These are phyloP conservation scores for Globisporangium nunn DNA, from an alignment of 352 stramenopile species.

Conservation along the genomic window DNA sequence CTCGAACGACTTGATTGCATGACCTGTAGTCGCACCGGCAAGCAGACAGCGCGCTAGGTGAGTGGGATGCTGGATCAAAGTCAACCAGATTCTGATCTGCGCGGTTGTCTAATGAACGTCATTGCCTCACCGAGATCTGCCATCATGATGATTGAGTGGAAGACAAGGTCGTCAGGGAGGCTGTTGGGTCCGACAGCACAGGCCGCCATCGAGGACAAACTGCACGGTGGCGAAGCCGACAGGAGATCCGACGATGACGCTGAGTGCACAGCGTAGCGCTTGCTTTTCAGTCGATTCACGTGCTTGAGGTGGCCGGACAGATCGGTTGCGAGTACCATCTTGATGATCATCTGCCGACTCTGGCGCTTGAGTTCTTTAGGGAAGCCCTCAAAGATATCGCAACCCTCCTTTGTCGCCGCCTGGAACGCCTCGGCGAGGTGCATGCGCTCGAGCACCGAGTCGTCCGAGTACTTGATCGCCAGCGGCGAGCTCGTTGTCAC, in stretches of 20 bases:
- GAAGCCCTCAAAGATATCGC: slow-evolving; percentile 65
- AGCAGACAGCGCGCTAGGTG: not conserved
- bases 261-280: slow-evolving; percentile 39
- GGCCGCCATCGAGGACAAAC: not conserved
- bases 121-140: slow-evolving; percentile 33
- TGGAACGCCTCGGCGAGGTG: slow-evolving; percentile 68
- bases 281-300: slow-evolving; percentile 73
- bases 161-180: slow-evolving; percentile 41
- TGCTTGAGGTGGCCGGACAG: slow-evolving; percentile 70
- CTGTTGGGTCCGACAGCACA: not conserved
- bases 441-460: slow-evolving; percentile 87
- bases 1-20: slow-evolving; percentile 59
- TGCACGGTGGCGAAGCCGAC: slow-evolving; percentile 3
- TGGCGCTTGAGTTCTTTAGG: slow-evolving; percentile 36
- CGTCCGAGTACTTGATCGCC: slow-evolving; percentile 91
- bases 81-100: not conserved
- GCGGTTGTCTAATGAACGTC: not conserved
- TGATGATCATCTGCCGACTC: slow-evolving; percentile 68
- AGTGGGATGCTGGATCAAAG: not conserved
- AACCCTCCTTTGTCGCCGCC: slow-evolving; percentile 52
- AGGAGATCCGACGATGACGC: slow-evolving; percentile 22
- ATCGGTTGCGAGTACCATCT: slow-evolving; percentile 80
- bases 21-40: slow-evolving; percentile 11
- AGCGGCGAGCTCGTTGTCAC: slow-evolving; percentile 76
- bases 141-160: slow-evolving; percentile 75